These are phyloP conservation scores for Mycena metata DNA, from an alignment of 768 basidiomycete genomes.

Conservation along the genomic window DNA sequence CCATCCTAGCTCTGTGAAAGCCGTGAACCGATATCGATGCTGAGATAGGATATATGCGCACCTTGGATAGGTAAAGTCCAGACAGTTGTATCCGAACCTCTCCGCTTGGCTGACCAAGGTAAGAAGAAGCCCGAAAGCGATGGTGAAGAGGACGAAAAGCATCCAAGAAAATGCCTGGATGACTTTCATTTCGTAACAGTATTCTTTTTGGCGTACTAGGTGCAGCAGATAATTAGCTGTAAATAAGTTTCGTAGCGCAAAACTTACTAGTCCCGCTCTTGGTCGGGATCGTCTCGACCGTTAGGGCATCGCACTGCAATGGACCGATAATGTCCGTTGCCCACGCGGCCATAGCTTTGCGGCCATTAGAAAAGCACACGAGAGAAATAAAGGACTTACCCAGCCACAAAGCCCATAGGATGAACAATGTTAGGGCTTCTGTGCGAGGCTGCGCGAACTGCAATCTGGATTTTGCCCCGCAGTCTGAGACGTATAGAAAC, in stretches of 20 bases:
- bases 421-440: conserved; percentile 68
- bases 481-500: neutral
- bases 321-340: conserved; percentile 80
- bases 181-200: conserved; percentile 86
- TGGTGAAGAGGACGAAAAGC: conserved; percentile 64
- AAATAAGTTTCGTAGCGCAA: conserved; percentile 23
- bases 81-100: conserved; percentile 64
- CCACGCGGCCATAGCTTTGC: conserved; percentile 81
- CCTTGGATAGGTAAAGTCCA: conserved; percentile 73
- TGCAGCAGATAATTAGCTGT: neutral
- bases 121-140: conserved; percentile 70
- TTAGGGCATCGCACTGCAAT: conserved; percentile 69
- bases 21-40: conserved; percentile 20
- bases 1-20: conserved; percentile 77
- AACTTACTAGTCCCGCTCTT: conserved; percentile 66
- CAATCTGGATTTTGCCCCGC: conserved; percentile 55
- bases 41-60: conserved; percentile 37
- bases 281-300: conserved; percentile 59
- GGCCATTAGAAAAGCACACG: conserved; percentile 13
- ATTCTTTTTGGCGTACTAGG: conserved; percentile 66
- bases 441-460: conserved; percentile 79
- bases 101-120: conserved; percentile 69
- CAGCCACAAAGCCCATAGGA: conserved; percentile 77
- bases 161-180: conserved; percentile 86
- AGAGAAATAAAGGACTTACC: conserved; percentile 55